Percentiles rank a stretch among this genome's conserved stretches.
phyloP scores from a whole-genome alignment of 345 rosid genomes.

The Balakata baccata region DNA sequence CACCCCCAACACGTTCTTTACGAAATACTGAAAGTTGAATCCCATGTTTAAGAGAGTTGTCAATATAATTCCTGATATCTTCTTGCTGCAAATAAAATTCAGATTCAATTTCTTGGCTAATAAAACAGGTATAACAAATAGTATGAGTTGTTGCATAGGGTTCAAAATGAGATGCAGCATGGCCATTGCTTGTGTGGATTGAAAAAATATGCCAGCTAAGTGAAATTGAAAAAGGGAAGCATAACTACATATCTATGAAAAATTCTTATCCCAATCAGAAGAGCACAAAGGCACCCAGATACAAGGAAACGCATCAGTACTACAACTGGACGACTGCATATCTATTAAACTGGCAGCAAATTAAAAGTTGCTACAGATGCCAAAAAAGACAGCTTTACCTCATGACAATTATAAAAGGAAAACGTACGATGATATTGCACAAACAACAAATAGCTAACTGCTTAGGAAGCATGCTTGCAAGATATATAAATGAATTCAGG shows the following conservation, averaged over 20 bases:
- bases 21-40: conserved; percentile 78
- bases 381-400: neutral
- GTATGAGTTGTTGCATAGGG: neutral
- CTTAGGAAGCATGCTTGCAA: neutral
- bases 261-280: neutral
- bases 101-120: conserved; percentile 18
- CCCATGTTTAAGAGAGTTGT: conserved; percentile 81
- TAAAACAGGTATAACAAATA: neutral
- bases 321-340: neutral
- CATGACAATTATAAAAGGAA: neutral
- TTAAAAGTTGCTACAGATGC: neutral
- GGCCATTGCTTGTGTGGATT: neutral
- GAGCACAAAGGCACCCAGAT: neutral
- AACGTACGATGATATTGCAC: neutral
- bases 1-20: conserved; percentile 93
- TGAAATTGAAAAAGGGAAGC: neutral
- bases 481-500: neutral
- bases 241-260: neutral
- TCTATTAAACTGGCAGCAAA: neutral
- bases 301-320: neutral
- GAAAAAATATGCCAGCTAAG: neutral
- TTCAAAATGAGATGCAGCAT: neutral
- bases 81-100: conserved; percentile 71
- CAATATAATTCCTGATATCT: conserved; percentile 85
- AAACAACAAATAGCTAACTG: neutral